Base-by-base conservation (phyloP, 805 yeast species). In the Hanseniaspora nectarophila region DNA sequence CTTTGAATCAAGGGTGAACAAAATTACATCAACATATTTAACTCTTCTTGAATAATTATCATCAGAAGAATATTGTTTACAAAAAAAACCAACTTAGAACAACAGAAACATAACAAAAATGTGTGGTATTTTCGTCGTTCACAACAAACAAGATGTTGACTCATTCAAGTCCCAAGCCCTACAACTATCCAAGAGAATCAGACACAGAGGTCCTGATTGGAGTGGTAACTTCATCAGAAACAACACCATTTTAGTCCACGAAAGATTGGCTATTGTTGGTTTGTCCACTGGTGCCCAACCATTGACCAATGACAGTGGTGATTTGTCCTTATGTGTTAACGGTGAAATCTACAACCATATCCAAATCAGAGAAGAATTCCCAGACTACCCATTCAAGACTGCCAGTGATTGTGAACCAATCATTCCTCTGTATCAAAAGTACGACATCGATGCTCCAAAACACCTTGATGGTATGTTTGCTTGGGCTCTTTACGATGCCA, bases 141-240 rank as follows among this genome's bases (percentile, higher is more conserved):
- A 76, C 70, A 81, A 75, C 69, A 90, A 85, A 64, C 82, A 81
- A 40, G 84, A 87, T 58, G 82, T 85, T 55, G 81, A 82, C 60
- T 71, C 73, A 52, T 92, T 85, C 76, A 90, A 89, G 70, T 77
- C 81, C 57, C 81, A 81, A 65, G 97, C 97, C 43, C 75, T 92
- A 56, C 94, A 86, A 67, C 76, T 86, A 67, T 77, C 97, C 56
- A 90, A 87, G 70, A 79, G 89, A 71, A 83, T 90, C 67, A 82
- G 99, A 73, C 99, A 92, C 71, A 82, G 99, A 71, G 99, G 99
- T 64, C 99, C 99, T 60, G 99, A 92, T 71, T 92, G 99, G 99
- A 77, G 88, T 35, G 98, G 98, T 64, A 88, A 87, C 80, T 67
- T 76, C 58, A 71, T 77, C 58, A 80, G 81, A 65, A 85, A 85